phyloP scores from a whole-genome alignment of 2,329 filamentous ascomycete genomes.

The Diplodia intermedia region DNA sequence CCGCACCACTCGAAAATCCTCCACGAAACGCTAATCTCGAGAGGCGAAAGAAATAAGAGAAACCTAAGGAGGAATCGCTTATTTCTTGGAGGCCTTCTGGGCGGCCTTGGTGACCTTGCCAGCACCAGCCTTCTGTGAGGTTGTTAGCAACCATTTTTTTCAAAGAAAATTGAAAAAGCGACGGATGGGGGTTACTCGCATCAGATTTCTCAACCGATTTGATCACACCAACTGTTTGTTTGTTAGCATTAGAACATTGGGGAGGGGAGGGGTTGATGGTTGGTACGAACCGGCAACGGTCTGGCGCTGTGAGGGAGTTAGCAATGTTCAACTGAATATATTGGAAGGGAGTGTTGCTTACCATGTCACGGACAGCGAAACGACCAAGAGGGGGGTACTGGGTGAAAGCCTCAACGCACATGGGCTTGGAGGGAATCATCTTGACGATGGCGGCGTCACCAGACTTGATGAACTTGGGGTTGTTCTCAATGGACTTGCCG shows the following conservation, averaged over 20 bases:
- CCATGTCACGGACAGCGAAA: conserved; percentile 99
- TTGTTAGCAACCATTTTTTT: too few species aligned
- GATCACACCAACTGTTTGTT: conserved; percentile 78
- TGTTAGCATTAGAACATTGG: conserved; percentile 5
- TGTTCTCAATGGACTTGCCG: conserved; percentile 91
- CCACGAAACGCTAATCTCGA: background rate
- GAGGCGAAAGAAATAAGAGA: conserved; percentile 6
- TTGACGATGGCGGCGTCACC: conserved; percentile 99
- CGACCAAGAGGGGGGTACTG: conserved; percentile 99
- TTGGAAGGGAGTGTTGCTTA: too few species aligned
- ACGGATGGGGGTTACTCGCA: background rate
- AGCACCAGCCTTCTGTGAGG: conserved; percentile 46
- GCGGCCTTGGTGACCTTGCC: conserved; percentile 61
- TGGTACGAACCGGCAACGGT: conserved; percentile 43
- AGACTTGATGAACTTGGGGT: conserved; percentile 99
- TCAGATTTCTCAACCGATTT: conserved; percentile 65
- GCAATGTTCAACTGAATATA: too few species aligned
- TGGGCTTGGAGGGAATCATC: conserved; percentile 99
- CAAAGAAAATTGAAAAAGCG: too few species aligned
- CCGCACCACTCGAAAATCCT: conserved; percentile 11
- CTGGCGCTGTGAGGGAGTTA: conserved; percentile 41
- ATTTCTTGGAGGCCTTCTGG: conserved; percentile 51
- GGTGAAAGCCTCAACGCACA: conserved; percentile 99
- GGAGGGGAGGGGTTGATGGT: background rate
- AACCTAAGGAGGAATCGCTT: conserved; percentile 35